phyloP scores from a whole-genome alignment of 306 rosid species.

The Phaseolus lunatus region DNA sequence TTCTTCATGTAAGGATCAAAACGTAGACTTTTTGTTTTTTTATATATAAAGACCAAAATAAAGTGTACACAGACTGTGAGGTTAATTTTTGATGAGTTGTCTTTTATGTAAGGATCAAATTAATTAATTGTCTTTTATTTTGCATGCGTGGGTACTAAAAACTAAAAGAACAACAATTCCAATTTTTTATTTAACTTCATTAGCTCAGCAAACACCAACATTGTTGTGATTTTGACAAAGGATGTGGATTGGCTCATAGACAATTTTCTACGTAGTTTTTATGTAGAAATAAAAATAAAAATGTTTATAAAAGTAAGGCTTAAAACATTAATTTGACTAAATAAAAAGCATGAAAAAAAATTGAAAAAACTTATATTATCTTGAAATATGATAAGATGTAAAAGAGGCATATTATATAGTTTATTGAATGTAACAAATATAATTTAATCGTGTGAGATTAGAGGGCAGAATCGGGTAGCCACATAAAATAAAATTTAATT shows the following conservation, averaged over 20 bases:
- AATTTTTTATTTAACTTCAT: not conserved
- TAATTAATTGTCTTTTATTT: not conserved
- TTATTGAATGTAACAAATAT: not conserved
- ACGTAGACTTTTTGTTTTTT: not conserved
- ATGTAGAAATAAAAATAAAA: not conserved
- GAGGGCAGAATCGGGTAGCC: not conserved
- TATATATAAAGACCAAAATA: not conserved
- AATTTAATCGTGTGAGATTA: not conserved
- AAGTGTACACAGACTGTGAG: not conserved
- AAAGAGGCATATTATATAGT: not conserved
- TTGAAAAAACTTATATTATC: not conserved
- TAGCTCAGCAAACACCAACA: not conserved
- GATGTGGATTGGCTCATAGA: too few relatives aligned
- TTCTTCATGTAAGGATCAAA: not conserved
- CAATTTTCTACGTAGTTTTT: not conserved
- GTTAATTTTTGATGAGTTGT: not conserved
- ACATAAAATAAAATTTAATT: not conserved
- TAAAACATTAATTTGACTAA: not conserved
- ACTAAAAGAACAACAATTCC: not conserved
- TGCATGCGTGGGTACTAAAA: not conserved
- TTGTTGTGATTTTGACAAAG: too few relatives aligned
- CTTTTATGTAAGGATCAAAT: not conserved
- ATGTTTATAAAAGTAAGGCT: not conserved
- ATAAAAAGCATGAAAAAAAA: not conserved
- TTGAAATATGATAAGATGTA: not conserved